Percentiles rank a stretch among this genome's conserved stretches.
Conservation (phyloP, 768 basidiomycete species). For the Trametes cingulata region DNA sequence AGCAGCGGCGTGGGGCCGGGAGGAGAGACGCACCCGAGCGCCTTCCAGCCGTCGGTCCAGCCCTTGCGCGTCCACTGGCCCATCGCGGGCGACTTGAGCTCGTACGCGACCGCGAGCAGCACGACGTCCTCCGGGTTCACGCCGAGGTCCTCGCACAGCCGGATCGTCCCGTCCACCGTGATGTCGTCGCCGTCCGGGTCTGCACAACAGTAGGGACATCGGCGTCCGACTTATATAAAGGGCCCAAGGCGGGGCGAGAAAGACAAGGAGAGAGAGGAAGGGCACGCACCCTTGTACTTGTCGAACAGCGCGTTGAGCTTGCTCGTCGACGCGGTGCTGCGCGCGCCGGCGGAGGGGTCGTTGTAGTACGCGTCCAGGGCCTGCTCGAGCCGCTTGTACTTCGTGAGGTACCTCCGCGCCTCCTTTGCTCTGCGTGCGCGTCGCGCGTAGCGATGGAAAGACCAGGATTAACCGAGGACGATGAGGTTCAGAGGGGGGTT, state of each 20-base stretch:
- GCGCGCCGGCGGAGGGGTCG: constrained; percentile 39
- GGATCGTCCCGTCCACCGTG: constrained; percentile 77
- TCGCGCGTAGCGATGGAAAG: background rate
- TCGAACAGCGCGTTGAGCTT: constrained; percentile 45
- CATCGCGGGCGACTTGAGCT: constrained; percentile 72
- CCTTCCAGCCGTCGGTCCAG: constrained; percentile 84
- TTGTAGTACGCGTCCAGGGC: constrained; percentile 75
- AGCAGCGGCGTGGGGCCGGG: constrained; percentile 1
- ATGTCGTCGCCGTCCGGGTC: constrained; percentile 66
- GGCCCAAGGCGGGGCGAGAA: background rate
- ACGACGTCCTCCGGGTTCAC: constrained; percentile 83
- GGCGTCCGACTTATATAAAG: background rate
- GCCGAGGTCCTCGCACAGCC: constrained; percentile 66
- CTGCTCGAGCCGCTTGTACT: constrained; percentile 67
- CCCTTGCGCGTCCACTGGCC: constrained; percentile 70
- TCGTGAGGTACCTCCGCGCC: constrained; percentile 68
- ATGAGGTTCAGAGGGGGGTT: background rate
- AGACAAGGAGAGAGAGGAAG: background rate
- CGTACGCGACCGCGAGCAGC: constrained; percentile 77
- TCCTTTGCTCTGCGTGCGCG: constrained; percentile 41
- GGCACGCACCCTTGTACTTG: constrained; percentile 43
- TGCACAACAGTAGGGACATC: constrained; percentile 23
- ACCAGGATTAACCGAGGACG: background rate
- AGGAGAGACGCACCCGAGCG: constrained; percentile 52
- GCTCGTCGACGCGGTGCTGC: constrained; percentile 28